phyloP scores from a whole-genome alignment of 2,329 filamentous ascomycete genomes.

The Tricladium varicosporioides region DNA sequence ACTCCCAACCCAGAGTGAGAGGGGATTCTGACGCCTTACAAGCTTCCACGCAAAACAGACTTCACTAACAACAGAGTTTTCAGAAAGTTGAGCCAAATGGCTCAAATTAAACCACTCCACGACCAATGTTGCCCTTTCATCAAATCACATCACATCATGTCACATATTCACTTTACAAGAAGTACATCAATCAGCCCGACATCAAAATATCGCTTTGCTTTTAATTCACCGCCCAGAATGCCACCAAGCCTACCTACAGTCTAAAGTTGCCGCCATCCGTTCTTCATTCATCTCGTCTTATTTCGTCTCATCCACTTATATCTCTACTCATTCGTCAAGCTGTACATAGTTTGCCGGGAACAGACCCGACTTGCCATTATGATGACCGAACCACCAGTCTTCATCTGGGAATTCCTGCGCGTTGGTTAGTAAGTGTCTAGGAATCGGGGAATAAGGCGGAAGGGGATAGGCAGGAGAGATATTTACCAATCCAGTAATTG shows the following conservation, averaged over 20 bases:
- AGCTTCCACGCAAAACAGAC: no score
- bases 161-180: no score
- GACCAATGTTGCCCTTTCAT: no score
- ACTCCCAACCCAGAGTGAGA: no score
- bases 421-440: no score
- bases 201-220: neutral
- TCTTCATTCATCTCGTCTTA: neutral
- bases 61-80: no score
- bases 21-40: no score
- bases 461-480: neutral
- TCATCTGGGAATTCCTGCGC: constrained; percentile 89
- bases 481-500: constrained; percentile 73
- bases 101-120: no score
- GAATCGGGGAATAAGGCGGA: neutral
- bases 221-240: neutral
- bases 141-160: no score
- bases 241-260: neutral
- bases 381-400: constrained; percentile 97
- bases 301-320: neutral
- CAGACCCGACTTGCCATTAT: constrained; percentile 73
- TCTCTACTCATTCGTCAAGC: constrained; percentile 37
- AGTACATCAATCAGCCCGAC: no score
- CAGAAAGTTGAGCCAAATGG: no score
- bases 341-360: constrained; percentile 77
- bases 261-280: neutral